phyloP scores from a whole-genome alignment of 1,139 yeast species.

The Taphrina wiesneri region DNA sequence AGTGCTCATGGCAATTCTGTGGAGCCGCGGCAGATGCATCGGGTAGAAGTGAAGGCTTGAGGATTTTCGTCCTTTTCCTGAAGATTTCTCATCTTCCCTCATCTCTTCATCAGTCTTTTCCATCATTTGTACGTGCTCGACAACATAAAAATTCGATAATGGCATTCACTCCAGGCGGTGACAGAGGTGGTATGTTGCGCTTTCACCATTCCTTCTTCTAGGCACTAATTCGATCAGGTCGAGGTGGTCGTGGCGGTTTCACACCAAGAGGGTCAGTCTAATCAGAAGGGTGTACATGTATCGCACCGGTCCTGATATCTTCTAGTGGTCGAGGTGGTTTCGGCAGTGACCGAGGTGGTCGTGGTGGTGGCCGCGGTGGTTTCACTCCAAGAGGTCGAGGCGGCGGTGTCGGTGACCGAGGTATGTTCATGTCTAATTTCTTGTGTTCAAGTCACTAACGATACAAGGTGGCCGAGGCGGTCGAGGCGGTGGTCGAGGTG shows the following conservation, averaged over 20 bases:
- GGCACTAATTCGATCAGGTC: no score
- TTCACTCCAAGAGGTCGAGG: constrained; percentile 58
- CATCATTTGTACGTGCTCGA: background rate
- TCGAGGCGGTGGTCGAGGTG: constrained; percentile 40
- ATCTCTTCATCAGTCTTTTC: background rate
- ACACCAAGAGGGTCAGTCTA: constrained; percentile 37
- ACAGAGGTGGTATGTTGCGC: constrained; percentile 50
- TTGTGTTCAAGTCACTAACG: background rate
- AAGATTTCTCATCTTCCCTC: background rate
- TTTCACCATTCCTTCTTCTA: constrained; percentile 41
- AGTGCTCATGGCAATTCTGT: background rate
- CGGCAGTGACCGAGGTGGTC: constrained; percentile 40
- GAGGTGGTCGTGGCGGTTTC: constrained; percentile 38
- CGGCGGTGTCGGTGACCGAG: constrained; percentile 38
- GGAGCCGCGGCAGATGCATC: background rate
- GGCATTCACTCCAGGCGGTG: constrained; percentile 59
- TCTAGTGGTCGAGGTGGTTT: constrained; percentile 37
- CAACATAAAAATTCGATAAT: constrained; percentile 42
- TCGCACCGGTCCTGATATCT: constrained; percentile 38
- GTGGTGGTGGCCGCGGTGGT: constrained; percentile 53
- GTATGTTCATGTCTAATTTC: constrained; percentile 1
- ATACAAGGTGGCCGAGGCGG: constrained; percentile 26
- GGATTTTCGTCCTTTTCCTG: background rate
- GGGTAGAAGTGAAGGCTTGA: background rate
- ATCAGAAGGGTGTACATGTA: constrained; percentile 35